Evolutionary conservation across 73 alveolate genomes (phyloP), one percentile per base, ranked within the genome.

Genomic region (Paramecium pentaurelia): DNA sequence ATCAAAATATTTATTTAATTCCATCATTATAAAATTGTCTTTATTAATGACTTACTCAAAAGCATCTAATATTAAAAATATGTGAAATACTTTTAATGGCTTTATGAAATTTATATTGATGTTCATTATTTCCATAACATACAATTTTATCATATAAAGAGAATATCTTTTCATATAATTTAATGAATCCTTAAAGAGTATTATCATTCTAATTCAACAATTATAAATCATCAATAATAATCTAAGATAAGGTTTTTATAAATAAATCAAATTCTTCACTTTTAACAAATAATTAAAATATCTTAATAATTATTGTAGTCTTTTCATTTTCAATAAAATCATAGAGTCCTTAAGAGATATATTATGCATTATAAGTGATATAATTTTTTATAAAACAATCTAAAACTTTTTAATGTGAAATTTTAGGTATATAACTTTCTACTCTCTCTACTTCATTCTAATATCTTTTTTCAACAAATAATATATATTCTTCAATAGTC

Each of bases 1-100:
- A 80, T 80, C 91, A 49, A 80, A 80, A 34, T 45, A 80, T 27
- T 45, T 80, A 27, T 49, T 80, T 12, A 80, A 80, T 80, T 80
- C 77, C 10, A 32, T 8, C 34, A 80, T 25, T 80, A 80, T 80
- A 45, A 20, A 49, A 45, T 42, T 42, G 16, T 49, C 75, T 45
- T 42, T 32, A 80, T 80, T 80, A 12, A 80, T 49, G 25, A 47
- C 71, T 45, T 42, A 80, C 18, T 42, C 58, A 38, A 75, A 80
- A 27, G 91, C 25, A 80, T 80, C 71, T 80, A 27, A 45, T 54
- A 4, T 54, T n/a, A 45, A 12, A 9, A 49, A 28, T 25, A 28
- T 3, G 4, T 14, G 20, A 25, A 64, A 3, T 64, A 64, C 84
- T 64, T 45, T 80, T 42, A 0, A 80, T 80, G 12, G 71, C 47